Evolutionary conservation across 1,284 basidiomycete genomes (phyloP).

Genomic region (Rhodotorula sp.): DNA sequence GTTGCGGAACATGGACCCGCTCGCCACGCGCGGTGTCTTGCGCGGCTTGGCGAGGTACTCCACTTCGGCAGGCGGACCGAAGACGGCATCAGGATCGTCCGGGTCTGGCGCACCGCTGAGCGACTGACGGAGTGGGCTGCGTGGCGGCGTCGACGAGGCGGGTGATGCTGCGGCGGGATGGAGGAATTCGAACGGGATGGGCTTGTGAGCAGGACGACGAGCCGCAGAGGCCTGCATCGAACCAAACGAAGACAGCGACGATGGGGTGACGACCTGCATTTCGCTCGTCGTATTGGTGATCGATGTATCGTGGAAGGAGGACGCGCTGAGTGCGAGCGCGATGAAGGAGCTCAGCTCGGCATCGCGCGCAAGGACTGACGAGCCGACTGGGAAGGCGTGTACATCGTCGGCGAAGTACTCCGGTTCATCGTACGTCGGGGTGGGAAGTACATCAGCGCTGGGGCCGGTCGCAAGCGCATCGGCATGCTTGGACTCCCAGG

Average conservation of each 20-base stretch:
- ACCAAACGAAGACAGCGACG: background rate
- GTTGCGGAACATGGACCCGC: constrained; percentile 15
- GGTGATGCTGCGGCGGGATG: background rate
- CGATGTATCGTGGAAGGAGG: constrained; percentile 20
- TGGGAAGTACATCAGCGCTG: background rate
- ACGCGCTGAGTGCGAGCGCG: constrained; percentile 33
- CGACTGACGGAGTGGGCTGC: background rate
- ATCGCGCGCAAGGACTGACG: constrained; percentile 29
- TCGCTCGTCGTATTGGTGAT: background rate
- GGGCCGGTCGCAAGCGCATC: background rate
- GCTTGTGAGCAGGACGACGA: constrained; percentile 3
- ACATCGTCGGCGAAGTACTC: constrained; percentile 18
- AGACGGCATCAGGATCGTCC: constrained; percentile 13
- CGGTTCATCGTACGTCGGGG: constrained; percentile 12
- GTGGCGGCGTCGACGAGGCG: background rate
- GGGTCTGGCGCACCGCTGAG: constrained; percentile 14
- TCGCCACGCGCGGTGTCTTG: constrained; percentile 1
- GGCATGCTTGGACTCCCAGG: constrained; percentile 34
- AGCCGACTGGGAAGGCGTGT: constrained; percentile 27
- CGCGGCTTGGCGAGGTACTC: constrained; percentile 19
- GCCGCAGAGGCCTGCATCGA: too few relatives aligned
- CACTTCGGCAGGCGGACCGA: background rate
- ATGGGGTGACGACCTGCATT: constrained; percentile 20
- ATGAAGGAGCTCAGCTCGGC: constrained; percentile 29
- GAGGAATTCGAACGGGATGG: constrained; percentile 18